phyloP scores from a whole-genome alignment of 2,329 filamentous ascomycete genomes.

The Claviceps quebecensis region DNA sequence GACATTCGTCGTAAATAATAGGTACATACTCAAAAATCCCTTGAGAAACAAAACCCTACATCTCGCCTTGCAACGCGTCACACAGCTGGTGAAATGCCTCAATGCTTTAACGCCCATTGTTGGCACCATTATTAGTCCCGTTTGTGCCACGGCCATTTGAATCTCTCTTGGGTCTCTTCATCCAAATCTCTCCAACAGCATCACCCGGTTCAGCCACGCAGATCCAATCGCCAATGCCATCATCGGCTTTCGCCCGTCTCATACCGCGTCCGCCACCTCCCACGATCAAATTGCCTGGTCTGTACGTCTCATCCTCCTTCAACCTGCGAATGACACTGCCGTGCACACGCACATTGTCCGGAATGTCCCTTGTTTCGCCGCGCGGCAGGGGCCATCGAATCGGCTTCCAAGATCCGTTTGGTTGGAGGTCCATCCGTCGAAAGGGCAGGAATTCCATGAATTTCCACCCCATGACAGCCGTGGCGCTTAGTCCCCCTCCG shows the following conservation, averaged over 20 bases:
- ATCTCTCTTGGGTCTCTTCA: constrained; percentile 17
- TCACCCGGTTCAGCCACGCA: constrained; percentile 51
- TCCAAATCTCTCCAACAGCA: constrained; percentile 53
- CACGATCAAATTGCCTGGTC: constrained; percentile 67
- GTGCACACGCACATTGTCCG: constrained; percentile 55
- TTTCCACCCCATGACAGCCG: constrained; percentile 54
- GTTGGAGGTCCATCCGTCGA: constrained; percentile 61
- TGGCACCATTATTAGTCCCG: not conserved
- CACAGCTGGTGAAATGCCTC: no score
- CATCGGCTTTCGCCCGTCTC: constrained; percentile 41
- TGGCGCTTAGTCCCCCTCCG: constrained; percentile 38
- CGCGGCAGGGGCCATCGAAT: constrained; percentile 69
- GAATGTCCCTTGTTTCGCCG: constrained; percentile 67
- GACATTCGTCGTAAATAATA: no score
- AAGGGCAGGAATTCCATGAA: constrained; percentile 75
- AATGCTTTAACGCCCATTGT: not conserved
- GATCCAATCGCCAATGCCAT: constrained; percentile 61
- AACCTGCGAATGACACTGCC: constrained; percentile 62
- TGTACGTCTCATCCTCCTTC: constrained; percentile 46
- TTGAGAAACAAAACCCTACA: no score
- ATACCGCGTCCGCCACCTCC: constrained; percentile 64
- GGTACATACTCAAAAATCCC: no score
- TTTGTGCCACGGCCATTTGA: constrained; percentile 1
- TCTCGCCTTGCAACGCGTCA: no score
- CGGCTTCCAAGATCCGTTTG: constrained; percentile 62